Evolutionary conservation across 805 yeast species (phyloP).

Genomic region (Candida coquimbonensis): DNA sequence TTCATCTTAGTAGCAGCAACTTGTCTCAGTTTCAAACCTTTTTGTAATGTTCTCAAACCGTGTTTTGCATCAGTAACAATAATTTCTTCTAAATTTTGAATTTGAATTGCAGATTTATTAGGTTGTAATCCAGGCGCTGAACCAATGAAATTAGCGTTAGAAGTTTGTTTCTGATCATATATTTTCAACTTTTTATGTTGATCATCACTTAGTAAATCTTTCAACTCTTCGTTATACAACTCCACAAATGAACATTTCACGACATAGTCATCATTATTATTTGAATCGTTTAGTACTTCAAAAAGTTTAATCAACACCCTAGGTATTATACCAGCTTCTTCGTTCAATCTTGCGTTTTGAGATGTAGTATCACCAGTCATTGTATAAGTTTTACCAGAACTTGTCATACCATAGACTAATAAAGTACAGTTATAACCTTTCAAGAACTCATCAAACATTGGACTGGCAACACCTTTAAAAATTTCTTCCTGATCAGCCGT

Average conservation of each 20-base stretch:
- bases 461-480: conserved; percentile 61
- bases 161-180: conserved; percentile 32
- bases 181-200: conserved; percentile 45
- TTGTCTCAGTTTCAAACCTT: conserved; percentile 53
- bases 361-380: conserved; percentile 60
- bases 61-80: conserved; percentile 46
- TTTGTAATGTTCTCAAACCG: conserved; percentile 48
- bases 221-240: conserved; percentile 78
- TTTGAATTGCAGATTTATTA: conserved; percentile 32
- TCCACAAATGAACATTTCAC: conserved; percentile 80
- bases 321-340: conserved; percentile 63
- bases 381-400: conserved; percentile 80
- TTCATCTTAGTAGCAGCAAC: conserved; percentile 72
- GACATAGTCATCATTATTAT: conserved; percentile 41
- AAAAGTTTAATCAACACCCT: conserved; percentile 53
- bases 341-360: conserved; percentile 28
- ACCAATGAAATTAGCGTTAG: not conserved
- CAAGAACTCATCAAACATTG: conserved; percentile 59
- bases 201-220: conserved; percentile 50
- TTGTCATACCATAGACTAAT: conserved; percentile 88
- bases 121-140: conserved; percentile 4
- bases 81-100: conserved; percentile 61
- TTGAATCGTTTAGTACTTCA: conserved; percentile 34
- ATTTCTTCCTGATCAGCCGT: conserved; percentile 65
- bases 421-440: conserved; percentile 76